A percentile compares a stretch with the other conserved stretches of the same genome.
Evolutionary conservation across 2,329 filamentous ascomycete genomes (phyloP).

Genomic region (Rosellinia necatrix): DNA sequence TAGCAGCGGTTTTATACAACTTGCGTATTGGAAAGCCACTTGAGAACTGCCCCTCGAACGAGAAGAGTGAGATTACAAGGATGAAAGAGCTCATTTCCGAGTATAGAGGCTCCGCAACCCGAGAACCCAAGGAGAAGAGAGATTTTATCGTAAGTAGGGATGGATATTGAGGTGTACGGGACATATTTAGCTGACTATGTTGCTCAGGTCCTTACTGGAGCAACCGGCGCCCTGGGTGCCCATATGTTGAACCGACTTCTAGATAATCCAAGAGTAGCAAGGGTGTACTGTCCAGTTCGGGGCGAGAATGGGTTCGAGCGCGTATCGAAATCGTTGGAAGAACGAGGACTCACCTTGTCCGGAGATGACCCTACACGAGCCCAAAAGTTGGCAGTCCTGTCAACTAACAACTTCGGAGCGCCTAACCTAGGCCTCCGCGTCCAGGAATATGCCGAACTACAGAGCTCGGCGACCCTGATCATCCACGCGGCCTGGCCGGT

Average conservation of each 20-base stretch:
- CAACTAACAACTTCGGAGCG: conserved; percentile 45
- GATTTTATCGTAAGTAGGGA: conserved; percentile 33
- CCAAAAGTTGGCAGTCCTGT: conserved; percentile 43
- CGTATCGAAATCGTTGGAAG: conserved; percentile 29
- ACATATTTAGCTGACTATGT: conserved; percentile 6
- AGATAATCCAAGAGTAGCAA: conserved; percentile 41
- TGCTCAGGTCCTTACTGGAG: conserved; percentile 46
- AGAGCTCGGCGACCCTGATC: conserved; percentile 43
- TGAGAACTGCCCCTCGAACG: conserved; percentile 12
- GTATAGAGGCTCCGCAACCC: conserved; percentile 48
- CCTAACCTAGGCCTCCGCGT: conserved; percentile 45
- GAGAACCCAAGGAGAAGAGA: conserved; percentile 21
- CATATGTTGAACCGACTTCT: conserved; percentile 47
- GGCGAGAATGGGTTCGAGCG: conserved; percentile 28
- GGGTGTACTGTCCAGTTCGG: conserved; percentile 46
- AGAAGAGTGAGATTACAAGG: conserved; percentile 42
- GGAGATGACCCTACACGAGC: conserved; percentile 22
- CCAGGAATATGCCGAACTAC: conserved; percentile 37
- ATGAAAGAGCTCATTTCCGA: conserved; percentile 48
- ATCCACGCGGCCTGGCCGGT: conserved; percentile 56
- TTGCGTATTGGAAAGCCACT: conserved; percentile 36
- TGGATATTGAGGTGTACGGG: not conserved
- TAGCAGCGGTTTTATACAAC: conserved; percentile 43
- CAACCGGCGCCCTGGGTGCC: conserved; percentile 49
- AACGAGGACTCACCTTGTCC: conserved; percentile 27